Conservation (phyloP, 2,329 filamentous ascomycete genomes). For the Cladophialophora chaetospira region DNA sequence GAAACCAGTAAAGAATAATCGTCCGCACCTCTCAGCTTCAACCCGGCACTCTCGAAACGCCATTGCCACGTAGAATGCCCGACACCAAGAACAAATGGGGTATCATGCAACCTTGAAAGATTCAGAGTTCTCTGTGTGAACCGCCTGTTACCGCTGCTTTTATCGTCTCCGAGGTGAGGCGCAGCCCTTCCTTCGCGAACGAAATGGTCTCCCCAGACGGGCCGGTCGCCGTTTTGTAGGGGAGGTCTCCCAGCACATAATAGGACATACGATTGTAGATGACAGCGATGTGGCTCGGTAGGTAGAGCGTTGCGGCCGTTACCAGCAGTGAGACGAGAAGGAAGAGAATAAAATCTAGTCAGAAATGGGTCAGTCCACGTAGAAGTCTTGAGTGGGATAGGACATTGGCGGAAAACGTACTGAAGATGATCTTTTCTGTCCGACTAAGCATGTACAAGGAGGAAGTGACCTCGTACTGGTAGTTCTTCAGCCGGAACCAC, state of each 20-base stretch:
- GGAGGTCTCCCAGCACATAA: conserved; percentile 80
- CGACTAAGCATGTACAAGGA: conserved; percentile 96
- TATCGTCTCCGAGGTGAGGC: conserved; percentile 3
- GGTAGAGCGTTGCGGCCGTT: conserved; percentile 86
- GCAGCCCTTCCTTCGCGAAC: conserved; percentile 14
- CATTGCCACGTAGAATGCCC: neutral
- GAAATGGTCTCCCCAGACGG: conserved; percentile 5
- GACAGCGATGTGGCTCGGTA: conserved; percentile 84
- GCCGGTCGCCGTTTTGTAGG: conserved; percentile 37
- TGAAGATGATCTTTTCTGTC: conserved; percentile 95
- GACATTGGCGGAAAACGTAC: conserved; percentile 57
- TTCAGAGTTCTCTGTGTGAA: conserved; percentile 24
- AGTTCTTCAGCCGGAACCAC: conserved; percentile 93
- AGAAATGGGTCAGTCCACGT: neutral
- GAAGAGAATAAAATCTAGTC: conserved; percentile 83
- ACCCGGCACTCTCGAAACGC: neutral
- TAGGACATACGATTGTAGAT: conserved; percentile 87
- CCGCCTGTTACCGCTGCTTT: conserved; percentile 1
- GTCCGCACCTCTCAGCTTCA: too few species aligned
- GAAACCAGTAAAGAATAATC: too few species aligned
- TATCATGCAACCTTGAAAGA: neutral
- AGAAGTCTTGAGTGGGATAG: neutral
- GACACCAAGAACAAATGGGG: conserved; percentile 6
- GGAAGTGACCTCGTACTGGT: conserved; percentile 98
- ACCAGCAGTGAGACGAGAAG: conserved; percentile 82